These are phyloP conservation scores for Alternaria panax DNA, from an alignment of 2,329 filamentous ascomycete species.

Conservation along the genomic window DNA sequence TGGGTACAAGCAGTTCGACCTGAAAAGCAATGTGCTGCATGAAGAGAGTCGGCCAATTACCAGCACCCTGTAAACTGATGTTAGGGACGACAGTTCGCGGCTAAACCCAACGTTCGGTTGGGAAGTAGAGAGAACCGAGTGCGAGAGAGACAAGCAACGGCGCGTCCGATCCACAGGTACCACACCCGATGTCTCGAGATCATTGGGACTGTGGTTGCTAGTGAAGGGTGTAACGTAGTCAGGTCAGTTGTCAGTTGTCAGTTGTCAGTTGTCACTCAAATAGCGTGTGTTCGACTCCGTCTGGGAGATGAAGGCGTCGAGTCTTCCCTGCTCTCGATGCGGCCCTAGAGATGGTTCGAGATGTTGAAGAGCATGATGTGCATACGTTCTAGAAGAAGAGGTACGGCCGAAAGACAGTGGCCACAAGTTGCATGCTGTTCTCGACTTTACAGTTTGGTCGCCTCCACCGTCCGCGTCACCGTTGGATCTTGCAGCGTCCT, in stretches of 20 bases:
- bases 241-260: neutral
- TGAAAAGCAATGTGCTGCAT: constrained; percentile 9
- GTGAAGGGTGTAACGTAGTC: neutral
- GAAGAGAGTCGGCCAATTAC: constrained; percentile 8
- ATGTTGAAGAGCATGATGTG: constrained; percentile 1
- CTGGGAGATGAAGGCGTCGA: neutral
- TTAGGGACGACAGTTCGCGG: constrained; percentile 1
- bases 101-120: constrained; percentile 10
- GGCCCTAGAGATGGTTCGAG: constrained; percentile 1
- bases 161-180: constrained; percentile 6
- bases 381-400: constrained; percentile 8
- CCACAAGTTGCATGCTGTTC: constrained; percentile 2
- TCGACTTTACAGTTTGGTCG: neutral
- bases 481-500: constrained; percentile 6
- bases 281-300: neutral
- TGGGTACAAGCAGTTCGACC: constrained; percentile 5
- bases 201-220: neutral
- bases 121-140: neutral
- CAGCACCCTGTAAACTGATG: neutral
- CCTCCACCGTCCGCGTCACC: constrained; percentile 13
- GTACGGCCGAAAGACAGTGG: neutral
- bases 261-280: neutral
- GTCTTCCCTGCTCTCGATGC: neutral
- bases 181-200: neutral
- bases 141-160: neutral